Conservation (phyloP, 1,284 basidiomycete genomes). For the Ganoderma meredithae region DNA sequence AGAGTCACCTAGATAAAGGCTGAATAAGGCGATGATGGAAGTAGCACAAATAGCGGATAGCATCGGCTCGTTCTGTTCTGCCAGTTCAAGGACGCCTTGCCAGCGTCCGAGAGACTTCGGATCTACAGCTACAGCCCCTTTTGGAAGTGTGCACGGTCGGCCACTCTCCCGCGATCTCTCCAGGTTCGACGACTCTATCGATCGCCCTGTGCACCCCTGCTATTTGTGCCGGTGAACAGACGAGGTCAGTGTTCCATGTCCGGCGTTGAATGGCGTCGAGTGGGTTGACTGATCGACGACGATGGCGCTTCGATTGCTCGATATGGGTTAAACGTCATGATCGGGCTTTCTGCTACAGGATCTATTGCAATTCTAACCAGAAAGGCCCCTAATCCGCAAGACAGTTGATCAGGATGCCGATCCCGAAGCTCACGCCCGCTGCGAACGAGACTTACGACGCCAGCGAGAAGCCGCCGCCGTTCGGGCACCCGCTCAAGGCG, state of each 20-base stretch:
- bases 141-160: not conserved
- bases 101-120: not conserved
- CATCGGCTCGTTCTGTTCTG: not conserved
- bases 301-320: not conserved
- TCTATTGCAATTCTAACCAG: not conserved
- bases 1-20: not conserved
- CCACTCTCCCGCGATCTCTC: not conserved
- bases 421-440: slow-evolving; percentile 11
- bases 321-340: not conserved
- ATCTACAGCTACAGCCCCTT: not conserved
- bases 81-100: not conserved
- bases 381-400: not conserved
- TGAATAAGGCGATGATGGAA: not conserved
- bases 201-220: not conserved
- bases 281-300: not conserved
- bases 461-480: slow-evolving; percentile 49
- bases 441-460: slow-evolving; percentile 38
- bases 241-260: not conserved
- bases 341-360: not conserved
- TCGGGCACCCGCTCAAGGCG: slow-evolving; percentile 65
- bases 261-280: not conserved
- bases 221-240: not conserved
- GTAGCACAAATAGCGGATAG: not conserved
- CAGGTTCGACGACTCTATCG: not conserved
- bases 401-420: slow-evolving; percentile 10